Base-by-base conservation (phyloP, 176 grass and related monocot species). In the Aegilops tauschii region DNA sequence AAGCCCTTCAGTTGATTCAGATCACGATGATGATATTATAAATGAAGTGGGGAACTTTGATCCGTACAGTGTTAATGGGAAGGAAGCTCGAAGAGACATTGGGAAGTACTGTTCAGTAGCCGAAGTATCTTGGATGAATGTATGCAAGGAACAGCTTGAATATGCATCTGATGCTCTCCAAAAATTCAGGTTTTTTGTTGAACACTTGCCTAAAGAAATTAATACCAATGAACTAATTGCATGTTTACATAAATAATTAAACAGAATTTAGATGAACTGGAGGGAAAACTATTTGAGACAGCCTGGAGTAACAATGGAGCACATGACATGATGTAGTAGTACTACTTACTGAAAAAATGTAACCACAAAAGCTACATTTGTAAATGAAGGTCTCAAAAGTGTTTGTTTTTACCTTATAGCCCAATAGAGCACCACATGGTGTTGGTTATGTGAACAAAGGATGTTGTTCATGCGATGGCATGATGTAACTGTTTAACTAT, bases 61-160 rank as follows among this genome's bases (percentile, higher is more conserved):
- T 86, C 97, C 89, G 17, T 99, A 97, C 72, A 86, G 84, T 52
- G 87, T 96, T 88, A 99, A 94, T 91, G 94, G 83, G 11, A 99
- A 92, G 78, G 83, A 89, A 34, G 56, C 85, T 4, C 76, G 65
- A 78, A 94, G 87, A 93, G 87, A 96, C 65, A 94, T 99, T 78
- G 97, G 97, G 67, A 89, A 69, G 80, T 99, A 96, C 42, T 83
- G 63, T 75, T 87, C 89, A 42, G 89, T 86, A 69, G 61, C 79
- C 64, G 97, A 99, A 82, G 97, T 99, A 23, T 93, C 92, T 71
- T 97, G 94, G 97, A 94, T 99, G 92, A 89, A 92, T 83, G 86
- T 94, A 86, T 94, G 97, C 81, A 93, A 89, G 76, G 90, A 89
- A 61, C 94, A 99, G 81, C 92, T 99, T 84, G 92, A 91, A 82